Evolutionary conservation across 371 early-diverging fungal genomes (phyloP), one percentile per base, ranked within the genome.

Genomic region (Mortierella sp.): DNA sequence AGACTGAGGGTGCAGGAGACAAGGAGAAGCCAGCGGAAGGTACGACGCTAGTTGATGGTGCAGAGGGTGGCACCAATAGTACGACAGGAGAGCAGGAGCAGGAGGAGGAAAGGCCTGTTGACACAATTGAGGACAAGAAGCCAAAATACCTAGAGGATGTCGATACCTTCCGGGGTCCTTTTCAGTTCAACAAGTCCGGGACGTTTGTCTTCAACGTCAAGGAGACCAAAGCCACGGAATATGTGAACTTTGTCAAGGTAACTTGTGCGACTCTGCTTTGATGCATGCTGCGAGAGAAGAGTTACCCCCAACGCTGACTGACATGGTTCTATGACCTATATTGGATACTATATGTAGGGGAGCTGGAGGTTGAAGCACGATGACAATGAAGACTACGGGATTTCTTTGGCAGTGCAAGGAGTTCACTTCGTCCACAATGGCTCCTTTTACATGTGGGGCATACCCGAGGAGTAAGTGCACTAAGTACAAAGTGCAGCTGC

Each of bases 361-460:
- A 88, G 82, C 73, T 88, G 92, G 84, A 87, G 91, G 53, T 24
- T 93, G 26, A 89, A 87, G 67, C 91, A 93, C 73, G 88, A 89
- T 1, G 90, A 91, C 51, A 89, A 89, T 43, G 88, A 89, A 37
- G 90, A 91, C 82, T 88, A 82, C 71, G 93, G 93, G 0, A 89
- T 91, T 10, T 78, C 91, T 40, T 80, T 93, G 79, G 82, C 83
- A 69, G 90, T 91, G 43, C 91, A 90, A 54, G 93, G 93, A 28
- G 85, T 92, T 34, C 93, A 93, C 74, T 92, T 90, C 74, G 85
- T 91, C 34, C 83, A 79, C 26, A 90, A 91, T 69, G 93, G 93
- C n/a, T 86, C 92, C 2, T 76, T 93, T 31, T 93, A 90, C 67
- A 80, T 93, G 77, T 88, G 91, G 83, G 91, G 89, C 2, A 91